Percentiles rank a stretch among this genome's conserved stretches.
phyloP scores from a whole-genome alignment of 2,329 filamentous ascomycete genomes.

The Diaporthe australafricana region DNA sequence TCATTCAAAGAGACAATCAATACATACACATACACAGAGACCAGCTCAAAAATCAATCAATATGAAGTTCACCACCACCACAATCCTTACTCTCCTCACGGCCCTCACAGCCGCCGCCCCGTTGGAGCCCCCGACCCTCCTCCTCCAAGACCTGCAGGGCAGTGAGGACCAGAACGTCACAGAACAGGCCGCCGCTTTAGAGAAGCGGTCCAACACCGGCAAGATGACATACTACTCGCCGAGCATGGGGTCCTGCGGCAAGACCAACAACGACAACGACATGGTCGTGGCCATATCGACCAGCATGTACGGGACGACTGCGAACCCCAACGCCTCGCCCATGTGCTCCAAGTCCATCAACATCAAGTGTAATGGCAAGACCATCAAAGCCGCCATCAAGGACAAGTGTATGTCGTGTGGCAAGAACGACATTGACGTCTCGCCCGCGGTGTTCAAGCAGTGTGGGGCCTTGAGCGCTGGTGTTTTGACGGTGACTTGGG shows the following conservation, averaged over 20 bases:
- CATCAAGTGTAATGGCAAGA: slow-evolving; percentile 30
- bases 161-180: neutral
- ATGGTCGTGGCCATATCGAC: slow-evolving; percentile 28
- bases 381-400: slow-evolving; percentile 28
- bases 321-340: slow-evolving; percentile 33
- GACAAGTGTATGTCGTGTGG: slow-evolving; percentile 31
- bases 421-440: slow-evolving; percentile 26
- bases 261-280: slow-evolving; percentile 17
- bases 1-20: neutral
- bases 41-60: neutral
- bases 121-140: neutral
- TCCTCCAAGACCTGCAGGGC: neutral
- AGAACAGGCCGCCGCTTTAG: neutral
- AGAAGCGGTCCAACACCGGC: slow-evolving; percentile 14
- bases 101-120: slow-evolving; percentile 15
- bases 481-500: slow-evolving; percentile 28
- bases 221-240: slow-evolving; percentile 35
- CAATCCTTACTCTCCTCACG: neutral
- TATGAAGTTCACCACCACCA: slow-evolving; percentile 25
- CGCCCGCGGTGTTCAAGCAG: slow-evolving; percentile 26
- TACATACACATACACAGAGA: neutral
- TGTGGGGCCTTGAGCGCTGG: slow-evolving; percentile 21
- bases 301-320: slow-evolving; percentile 20
- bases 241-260: slow-evolving; percentile 21
- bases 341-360: slow-evolving; percentile 20